Conservation (phyloP, 2,329 filamentous ascomycete species). For the Blastomyces emzantsi region DNA sequence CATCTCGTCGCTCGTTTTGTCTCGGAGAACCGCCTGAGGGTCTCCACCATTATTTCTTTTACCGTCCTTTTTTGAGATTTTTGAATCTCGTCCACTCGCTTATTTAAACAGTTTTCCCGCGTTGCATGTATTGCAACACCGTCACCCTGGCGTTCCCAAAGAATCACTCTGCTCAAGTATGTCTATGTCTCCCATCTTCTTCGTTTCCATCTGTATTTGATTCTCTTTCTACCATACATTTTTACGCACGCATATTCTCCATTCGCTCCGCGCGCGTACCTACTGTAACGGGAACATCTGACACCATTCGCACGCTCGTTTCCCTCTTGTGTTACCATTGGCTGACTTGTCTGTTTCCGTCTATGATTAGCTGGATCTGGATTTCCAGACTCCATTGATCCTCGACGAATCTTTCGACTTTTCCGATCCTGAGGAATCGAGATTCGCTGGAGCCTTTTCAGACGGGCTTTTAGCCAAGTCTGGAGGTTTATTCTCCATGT, state of each 20-base stretch:
- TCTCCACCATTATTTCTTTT: constrained; percentile 28
- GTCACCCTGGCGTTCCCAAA: constrained; percentile 44
- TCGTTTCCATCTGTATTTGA: constrained; percentile 12
- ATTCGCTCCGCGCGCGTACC: not conserved
- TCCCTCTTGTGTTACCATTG: not conserved
- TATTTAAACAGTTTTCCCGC: constrained; percentile 32
- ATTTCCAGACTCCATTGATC: constrained; percentile 40
- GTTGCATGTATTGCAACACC: constrained; percentile 39
- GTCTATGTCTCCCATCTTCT: constrained; percentile 26
- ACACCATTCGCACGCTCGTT: not conserved
- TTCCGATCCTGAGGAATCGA: constrained; percentile 38
- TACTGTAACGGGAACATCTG: constrained; percentile 13
- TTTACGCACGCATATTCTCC: constrained; percentile 8
- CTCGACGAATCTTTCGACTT: constrained; percentile 40
- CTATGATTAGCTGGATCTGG: constrained; percentile 32
- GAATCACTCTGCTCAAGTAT: constrained; percentile 38
- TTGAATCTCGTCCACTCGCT: constrained; percentile 40
- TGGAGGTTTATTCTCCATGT: constrained; percentile 65
- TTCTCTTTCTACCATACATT: constrained; percentile 19
- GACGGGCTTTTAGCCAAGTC: constrained; percentile 47
- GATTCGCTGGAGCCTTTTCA: constrained; percentile 38
- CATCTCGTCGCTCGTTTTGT: constrained; percentile 37
- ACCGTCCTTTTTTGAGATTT: constrained; percentile 27
- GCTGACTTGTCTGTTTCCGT: constrained; percentile 17
- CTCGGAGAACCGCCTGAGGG: constrained; percentile 29